Percentiles rank a stretch among this genome's conserved stretches.
phyloP scores from a whole-genome alignment of 768 basidiomycete genomes.

The Lentinula detonsa region DNA sequence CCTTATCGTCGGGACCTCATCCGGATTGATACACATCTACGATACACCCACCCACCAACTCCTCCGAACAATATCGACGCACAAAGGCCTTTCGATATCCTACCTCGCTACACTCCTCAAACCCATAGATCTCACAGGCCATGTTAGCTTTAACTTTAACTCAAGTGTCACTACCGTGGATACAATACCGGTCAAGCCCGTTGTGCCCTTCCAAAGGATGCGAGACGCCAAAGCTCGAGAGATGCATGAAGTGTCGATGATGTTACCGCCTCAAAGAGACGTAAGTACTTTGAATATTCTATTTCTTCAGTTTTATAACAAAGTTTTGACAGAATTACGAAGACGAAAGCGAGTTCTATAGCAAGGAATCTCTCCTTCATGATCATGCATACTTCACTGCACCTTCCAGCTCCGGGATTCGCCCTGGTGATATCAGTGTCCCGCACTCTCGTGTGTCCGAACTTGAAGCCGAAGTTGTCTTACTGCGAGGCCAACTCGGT shows the following conservation, averaged over 20 bases:
- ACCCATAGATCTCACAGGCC: conserved; percentile 83
- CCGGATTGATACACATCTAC: conserved; percentile 73
- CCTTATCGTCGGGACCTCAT: conserved; percentile 75
- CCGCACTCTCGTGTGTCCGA: conserved; percentile 55
- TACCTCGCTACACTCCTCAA: conserved; percentile 74
- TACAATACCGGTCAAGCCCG: conserved; percentile 56
- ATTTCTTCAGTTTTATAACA: neutral
- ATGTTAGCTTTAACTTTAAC: conserved; percentile 48
- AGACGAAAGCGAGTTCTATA: conserved; percentile 33
- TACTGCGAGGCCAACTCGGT: conserved; percentile 62
- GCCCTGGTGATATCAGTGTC: conserved; percentile 27
- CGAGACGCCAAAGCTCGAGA: conserved; percentile 62
- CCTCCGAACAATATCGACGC: conserved; percentile 72
- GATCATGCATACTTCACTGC: conserved; percentile 66
- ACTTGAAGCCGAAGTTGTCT: conserved; percentile 67
- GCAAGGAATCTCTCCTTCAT: conserved; percentile 47
- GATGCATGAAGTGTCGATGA: conserved; percentile 61
- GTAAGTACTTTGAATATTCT: conserved; percentile 3
- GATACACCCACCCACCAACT: conserved; percentile 89
- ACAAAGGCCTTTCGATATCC: conserved; percentile 65
- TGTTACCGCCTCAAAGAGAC: conserved; percentile 49
- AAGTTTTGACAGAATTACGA: conserved; percentile 16
- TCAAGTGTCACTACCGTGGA: conserved; percentile 40
- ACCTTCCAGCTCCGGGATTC: conserved; percentile 25
- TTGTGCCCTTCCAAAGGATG: conserved; percentile 70